Evolutionary conservation across 2,329 filamentous ascomycete genomes (phyloP), one percentile per base, ranked within the genome.

Genomic region (Aspergillus fructus): DNA sequence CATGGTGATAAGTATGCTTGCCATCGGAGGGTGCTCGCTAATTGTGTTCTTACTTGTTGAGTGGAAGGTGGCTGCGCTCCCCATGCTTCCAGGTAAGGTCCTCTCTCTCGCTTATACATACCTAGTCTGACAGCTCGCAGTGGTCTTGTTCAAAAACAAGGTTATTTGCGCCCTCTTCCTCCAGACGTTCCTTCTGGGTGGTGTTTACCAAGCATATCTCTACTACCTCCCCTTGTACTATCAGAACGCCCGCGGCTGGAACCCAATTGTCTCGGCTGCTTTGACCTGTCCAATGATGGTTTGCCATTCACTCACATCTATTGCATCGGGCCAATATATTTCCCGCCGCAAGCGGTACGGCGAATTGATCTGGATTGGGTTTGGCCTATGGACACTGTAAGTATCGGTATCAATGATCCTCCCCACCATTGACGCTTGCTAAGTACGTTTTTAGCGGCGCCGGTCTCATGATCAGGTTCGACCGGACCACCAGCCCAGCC

Each of bases 191-290:
- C 71, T 89, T 21, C 79, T 87, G 23, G 85, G 86, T 5, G 75
- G 82, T 13, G 80, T 82, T 2, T 87, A 85, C 63, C 85, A 86
- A 62, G 76, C 79, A 2, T 80, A 81, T 56, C 71, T 87, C 2
- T 88, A 86, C 68, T 88, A 84, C 62, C 68, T 88, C 4, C 85
- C 85, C 1, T 72, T 87, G 0, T 88, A 85, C 67, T 83, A 84
- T 42, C 84, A 88, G 62, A 86, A 86, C 56, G 83, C 79, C 3
- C 76, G 79, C 24, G 72, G 74, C 30, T 74, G 73, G 65, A 73
- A 72, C 3, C 74, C 79, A 0, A 66, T 81, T 12, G 70, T 73
- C 9, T 84, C 84, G 4, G 85, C 84, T 1, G 74, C 76, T 8
- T 70, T 85, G 34, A 79, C 78, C 2, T 72, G 82, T 8, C 78